phyloP scores from a whole-genome alignment of 2,329 filamentous ascomycete genomes.

The Epichloe baconii region DNA sequence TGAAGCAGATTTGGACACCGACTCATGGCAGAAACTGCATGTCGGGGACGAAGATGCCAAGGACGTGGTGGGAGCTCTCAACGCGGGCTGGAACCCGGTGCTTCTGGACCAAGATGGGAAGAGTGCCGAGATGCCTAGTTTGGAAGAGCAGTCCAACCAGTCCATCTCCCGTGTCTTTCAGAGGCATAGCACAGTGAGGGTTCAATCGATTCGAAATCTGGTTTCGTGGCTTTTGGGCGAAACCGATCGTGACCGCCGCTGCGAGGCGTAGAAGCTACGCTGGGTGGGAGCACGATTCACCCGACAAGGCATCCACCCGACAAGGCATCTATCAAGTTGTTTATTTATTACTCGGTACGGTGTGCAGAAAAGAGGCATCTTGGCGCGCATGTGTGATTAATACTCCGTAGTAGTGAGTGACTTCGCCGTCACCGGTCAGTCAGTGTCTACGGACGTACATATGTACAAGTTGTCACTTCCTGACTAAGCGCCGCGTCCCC shows the following conservation, averaged over 20 bases:
- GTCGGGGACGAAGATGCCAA: slow-evolving; percentile 40
- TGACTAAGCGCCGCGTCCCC: not conserved
- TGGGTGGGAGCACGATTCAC: not conserved
- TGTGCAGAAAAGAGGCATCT: no score
- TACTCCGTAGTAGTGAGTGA: no score
- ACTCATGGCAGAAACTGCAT: slow-evolving; percentile 30
- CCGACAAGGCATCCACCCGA: no score
- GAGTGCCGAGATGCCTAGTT: slow-evolving; percentile 1
- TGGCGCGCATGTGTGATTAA: no score
- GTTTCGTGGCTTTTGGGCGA: slow-evolving; percentile 6
- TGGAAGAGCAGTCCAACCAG: slow-evolving; percentile 6
- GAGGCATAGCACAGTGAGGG: slow-evolving; percentile 6
- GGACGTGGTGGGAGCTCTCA: slow-evolving; percentile 32
- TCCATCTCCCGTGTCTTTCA: slow-evolving; percentile 7
- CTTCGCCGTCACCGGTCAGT: no score
- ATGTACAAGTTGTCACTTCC: not conserved
- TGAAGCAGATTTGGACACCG: slow-evolving; percentile 8
- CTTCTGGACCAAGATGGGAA: slow-evolving; percentile 9
- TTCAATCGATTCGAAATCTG: slow-evolving; percentile 9
- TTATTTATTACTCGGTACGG: no score
- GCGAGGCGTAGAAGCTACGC: no score
- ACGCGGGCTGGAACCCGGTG: slow-evolving; percentile 14
- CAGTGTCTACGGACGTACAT: no score
- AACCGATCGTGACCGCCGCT: not conserved
- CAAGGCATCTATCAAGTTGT: no score